These are phyloP conservation scores for Claviceps sp. DNA, from an alignment of 2,329 filamentous ascomycete genomes.

Conservation along the genomic window DNA sequence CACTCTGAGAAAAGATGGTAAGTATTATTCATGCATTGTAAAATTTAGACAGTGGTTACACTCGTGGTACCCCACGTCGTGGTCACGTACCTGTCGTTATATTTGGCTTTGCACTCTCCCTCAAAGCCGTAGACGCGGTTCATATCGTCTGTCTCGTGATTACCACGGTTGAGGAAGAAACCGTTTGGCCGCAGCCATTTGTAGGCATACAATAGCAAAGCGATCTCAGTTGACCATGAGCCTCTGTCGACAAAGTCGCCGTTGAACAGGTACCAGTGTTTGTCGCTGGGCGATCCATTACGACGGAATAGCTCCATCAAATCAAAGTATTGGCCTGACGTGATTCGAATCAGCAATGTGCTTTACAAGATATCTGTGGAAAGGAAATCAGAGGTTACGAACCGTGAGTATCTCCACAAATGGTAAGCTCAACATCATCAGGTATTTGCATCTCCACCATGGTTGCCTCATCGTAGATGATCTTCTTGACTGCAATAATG, in stretches of 20 bases:
- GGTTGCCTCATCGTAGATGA: conserved; percentile 84
- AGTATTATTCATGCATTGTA: neutral
- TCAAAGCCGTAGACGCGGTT: conserved; percentile 98
- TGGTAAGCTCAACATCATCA: conserved; percentile 67
- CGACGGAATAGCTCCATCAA: conserved; percentile 90
- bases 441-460: conserved; percentile 90
- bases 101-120: conserved; percentile 96
- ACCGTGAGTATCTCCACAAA: conserved; percentile 97
- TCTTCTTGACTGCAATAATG: conserved; percentile 73
- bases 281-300: conserved; percentile 72
- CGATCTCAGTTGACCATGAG: conserved; percentile 97
- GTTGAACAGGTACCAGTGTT: conserved; percentile 93
- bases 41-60: neutral
- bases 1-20: conserved; percentile 32
- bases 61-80: neutral
- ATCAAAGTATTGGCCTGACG: conserved; percentile 84
- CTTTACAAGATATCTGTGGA: neutral
- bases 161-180: conserved; percentile 94
- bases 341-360: neutral
- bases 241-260: conserved; percentile 97
- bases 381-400: conserved; percentile 16
- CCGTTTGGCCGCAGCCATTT: conserved; percentile 82
- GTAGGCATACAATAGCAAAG: conserved; percentile 83
- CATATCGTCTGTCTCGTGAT: conserved; percentile 99
- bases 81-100: conserved; percentile 56